These are phyloP conservation scores for Dothideomycetes sp. DNA, from an alignment of 2,329 filamentous ascomycete genomes.

Conservation along the genomic window DNA sequence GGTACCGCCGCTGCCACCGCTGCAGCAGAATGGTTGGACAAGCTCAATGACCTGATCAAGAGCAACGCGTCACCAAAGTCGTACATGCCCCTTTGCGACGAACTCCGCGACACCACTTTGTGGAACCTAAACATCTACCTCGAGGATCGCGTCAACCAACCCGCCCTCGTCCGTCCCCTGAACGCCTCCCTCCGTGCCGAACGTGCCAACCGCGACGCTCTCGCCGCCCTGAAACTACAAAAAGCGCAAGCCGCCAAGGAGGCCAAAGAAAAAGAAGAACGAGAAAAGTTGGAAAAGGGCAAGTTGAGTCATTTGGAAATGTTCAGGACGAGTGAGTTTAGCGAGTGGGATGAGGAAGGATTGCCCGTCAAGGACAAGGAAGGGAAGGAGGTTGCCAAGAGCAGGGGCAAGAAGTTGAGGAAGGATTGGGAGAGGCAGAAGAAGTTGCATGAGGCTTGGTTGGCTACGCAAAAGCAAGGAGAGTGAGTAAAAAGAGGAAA, in stretches of 20 bases:
- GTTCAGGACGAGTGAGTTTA: constrained; percentile 54
- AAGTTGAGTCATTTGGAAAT: constrained; percentile 50
- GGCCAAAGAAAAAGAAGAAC: constrained; percentile 40
- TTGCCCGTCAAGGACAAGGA: constrained; percentile 68
- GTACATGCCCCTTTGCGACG: constrained; percentile 67
- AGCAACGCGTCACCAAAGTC: constrained; percentile 53
- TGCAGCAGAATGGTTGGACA: constrained; percentile 48
- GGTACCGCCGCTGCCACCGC: constrained; percentile 39
- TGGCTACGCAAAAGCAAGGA: no score
- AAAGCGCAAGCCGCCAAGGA: constrained; percentile 37
- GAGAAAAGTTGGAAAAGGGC: constrained; percentile 44
- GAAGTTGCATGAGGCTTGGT: constrained; percentile 64
- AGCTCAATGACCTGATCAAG: constrained; percentile 46
- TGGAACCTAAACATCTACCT: constrained; percentile 79
- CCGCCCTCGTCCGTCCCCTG: constrained; percentile 63
- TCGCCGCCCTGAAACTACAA: constrained; percentile 38
- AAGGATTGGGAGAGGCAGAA: constrained; percentile 91
- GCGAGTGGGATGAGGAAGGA: constrained; percentile 74
- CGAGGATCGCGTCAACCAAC: constrained; percentile 63
- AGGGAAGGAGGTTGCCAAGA: constrained; percentile 74
- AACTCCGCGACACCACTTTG: constrained; percentile 69
- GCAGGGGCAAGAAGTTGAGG: constrained; percentile 66
- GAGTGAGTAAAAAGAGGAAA: no score
- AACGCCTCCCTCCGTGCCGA: constrained; percentile 43
- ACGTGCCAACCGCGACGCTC: constrained; percentile 43